Conservation (phyloP, 2,329 filamentous ascomycete species). For the Aspergillus sergii region DNA sequence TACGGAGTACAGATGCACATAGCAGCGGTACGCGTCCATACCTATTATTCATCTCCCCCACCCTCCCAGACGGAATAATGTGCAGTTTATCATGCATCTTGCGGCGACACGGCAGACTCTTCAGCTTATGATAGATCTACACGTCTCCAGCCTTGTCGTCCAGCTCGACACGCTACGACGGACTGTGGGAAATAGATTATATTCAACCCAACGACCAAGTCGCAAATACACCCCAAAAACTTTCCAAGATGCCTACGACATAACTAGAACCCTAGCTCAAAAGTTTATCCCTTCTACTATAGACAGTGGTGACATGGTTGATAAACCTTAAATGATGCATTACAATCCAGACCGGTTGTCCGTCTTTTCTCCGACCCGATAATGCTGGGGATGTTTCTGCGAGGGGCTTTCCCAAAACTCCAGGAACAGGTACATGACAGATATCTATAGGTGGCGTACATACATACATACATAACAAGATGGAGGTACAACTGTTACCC, state of each 20-base stretch:
- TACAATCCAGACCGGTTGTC: neutral
- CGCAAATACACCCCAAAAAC: neutral
- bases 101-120: neutral
- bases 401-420: neutral
- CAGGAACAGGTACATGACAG: neutral
- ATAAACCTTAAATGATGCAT: neutral
- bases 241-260: neutral
- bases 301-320: neutral
- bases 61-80: neutral
- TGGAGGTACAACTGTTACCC: conserved; percentile 1
- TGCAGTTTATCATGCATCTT: neutral
- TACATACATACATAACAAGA: neutral
- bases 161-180: neutral
- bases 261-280: neutral
- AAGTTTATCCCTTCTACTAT: neutral
- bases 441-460: neutral
- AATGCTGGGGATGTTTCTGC: neutral
- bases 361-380: conserved; percentile 1
- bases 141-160: neutral
- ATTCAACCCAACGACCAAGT: neutral
- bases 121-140: conserved; percentile 2
- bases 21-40: neutral
- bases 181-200: neutral
- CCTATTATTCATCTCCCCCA: neutral
- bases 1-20: no score